phyloP scores from a whole-genome alignment of 768 basidiomycete genomes.

The Trametes cingulata region DNA sequence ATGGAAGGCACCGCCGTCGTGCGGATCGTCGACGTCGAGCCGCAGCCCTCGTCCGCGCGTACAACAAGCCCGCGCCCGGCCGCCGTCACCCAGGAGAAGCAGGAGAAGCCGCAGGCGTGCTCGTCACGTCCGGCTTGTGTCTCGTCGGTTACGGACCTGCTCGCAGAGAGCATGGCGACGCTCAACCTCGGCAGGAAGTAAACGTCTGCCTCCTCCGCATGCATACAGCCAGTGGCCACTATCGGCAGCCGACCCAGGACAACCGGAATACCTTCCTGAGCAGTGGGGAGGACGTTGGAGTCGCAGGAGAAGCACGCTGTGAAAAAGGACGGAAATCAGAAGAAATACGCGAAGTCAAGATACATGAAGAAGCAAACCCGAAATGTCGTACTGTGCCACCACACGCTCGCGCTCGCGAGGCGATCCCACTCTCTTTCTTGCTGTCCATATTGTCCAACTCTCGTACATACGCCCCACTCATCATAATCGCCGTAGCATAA shows the following conservation, averaged over 20 bases:
- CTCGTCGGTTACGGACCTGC: conserved; percentile 38
- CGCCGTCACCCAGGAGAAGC: background rate
- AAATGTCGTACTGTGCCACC: background rate
- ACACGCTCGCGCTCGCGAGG: background rate
- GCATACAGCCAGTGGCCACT: background rate
- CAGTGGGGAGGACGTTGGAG: background rate
- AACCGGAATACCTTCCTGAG: background rate
- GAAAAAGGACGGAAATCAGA: background rate
- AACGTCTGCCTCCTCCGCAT: too few species aligned
- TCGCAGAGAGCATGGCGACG: conserved; percentile 72
- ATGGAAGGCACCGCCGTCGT: conserved; percentile 83
- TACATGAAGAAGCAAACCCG: background rate
- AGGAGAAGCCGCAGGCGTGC: conserved; percentile 2
- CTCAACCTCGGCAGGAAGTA: conserved; percentile 57
- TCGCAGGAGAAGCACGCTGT: too few species aligned
- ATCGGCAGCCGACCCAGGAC: background rate
- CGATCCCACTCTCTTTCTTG: conserved; percentile 11
- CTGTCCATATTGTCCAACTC: background rate
- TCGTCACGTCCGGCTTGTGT: conserved; percentile 3
- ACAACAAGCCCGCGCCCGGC: background rate
- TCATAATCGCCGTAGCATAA: conserved; percentile 8
- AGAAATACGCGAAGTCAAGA: background rate
- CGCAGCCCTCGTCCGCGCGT: conserved; percentile 10
- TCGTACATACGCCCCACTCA: background rate
- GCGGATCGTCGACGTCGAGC: conserved; percentile 75